These are phyloP conservation scores for Aspergillus versicolor DNA, from an alignment of 2,329 filamentous ascomycete genomes.

Conservation along the genomic window DNA sequence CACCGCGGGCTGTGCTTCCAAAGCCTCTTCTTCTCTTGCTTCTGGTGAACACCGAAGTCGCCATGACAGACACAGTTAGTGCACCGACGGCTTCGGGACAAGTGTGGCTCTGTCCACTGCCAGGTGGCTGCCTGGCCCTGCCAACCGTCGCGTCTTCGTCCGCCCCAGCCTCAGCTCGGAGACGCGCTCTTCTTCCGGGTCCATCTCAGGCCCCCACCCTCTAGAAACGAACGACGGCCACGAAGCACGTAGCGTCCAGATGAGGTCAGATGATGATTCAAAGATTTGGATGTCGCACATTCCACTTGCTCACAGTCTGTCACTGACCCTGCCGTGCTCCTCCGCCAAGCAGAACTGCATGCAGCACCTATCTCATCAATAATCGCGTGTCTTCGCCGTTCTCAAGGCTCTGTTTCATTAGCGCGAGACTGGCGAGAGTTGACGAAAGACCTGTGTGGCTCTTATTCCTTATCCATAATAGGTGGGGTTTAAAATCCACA, in stretches of 20 bases:
- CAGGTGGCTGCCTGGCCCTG: constrained; percentile 5
- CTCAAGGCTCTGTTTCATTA: too few species aligned
- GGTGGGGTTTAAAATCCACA: background rate
- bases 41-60: background rate
- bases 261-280: constrained; percentile 17
- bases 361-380: too few species aligned
- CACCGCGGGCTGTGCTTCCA: constrained; percentile 11
- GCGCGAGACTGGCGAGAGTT: background rate
- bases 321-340: too few species aligned
- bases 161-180: constrained; percentile 25
- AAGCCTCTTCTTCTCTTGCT: constrained; percentile 13
- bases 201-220: background rate
- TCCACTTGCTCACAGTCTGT: too few species aligned
- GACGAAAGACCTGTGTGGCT: background rate
- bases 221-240: background rate
- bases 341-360: too few species aligned
- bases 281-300: background rate
- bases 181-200: constrained; percentile 25
- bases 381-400: too few species aligned
- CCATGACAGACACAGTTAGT: constrained; percentile 10
- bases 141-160: constrained; percentile 15
- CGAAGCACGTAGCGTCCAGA: background rate
- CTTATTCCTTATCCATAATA: background rate
- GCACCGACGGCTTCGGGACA: background rate
- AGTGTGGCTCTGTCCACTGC: constrained; percentile 11